A percentile compares a stretch with the other conserved stretches of the same genome.
Evolutionary conservation across 108 stramenopile species (phyloP).

Genomic region (Epithemia pelagica): DNA sequence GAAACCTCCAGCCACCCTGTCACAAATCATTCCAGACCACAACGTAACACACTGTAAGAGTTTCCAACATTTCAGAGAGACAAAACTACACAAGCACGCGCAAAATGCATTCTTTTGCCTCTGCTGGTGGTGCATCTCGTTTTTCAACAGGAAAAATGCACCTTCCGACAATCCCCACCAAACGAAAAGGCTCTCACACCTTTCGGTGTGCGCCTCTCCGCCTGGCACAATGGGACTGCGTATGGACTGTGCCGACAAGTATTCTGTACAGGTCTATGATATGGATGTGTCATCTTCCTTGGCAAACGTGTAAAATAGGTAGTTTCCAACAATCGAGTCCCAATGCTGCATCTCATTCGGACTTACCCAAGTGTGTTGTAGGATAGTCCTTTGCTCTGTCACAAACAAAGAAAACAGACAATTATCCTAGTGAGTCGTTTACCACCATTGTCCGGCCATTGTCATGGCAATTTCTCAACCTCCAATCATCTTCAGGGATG

Average conservation of each 20-base stretch:
- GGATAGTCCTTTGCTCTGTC: too few relatives aligned
- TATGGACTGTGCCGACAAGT: conserved; percentile 6
- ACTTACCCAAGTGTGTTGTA: too few relatives aligned
- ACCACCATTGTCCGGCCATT: too few relatives aligned
- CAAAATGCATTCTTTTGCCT: conserved; percentile 21
- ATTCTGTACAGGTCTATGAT: conserved; percentile 52
- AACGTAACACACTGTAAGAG: too few relatives aligned
- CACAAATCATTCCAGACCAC: too few relatives aligned
- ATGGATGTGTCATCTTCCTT: conserved; percentile 45
- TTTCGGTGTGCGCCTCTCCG: too few relatives aligned
- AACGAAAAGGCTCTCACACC: conserved; percentile 2
- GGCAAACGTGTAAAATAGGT: conserved; percentile 16
- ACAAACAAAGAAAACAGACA: background rate
- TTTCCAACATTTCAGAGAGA: too few relatives aligned
- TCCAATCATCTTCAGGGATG: background rate
- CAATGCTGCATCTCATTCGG: too few relatives aligned
- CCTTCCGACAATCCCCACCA: conserved; percentile 23
- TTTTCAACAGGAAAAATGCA: conserved; percentile 34
- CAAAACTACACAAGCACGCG: too few relatives aligned
- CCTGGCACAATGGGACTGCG: too few relatives aligned
- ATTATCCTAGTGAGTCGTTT: background rate
- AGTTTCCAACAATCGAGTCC: background rate
- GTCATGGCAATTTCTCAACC: too few relatives aligned
- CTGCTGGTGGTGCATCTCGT: conserved; percentile 56
- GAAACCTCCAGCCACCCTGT: too few relatives aligned